These are phyloP conservation scores for Leccinum fibrillosum DNA, from an alignment of 768 basidiomycete genomes.

Conservation along the genomic window DNA sequence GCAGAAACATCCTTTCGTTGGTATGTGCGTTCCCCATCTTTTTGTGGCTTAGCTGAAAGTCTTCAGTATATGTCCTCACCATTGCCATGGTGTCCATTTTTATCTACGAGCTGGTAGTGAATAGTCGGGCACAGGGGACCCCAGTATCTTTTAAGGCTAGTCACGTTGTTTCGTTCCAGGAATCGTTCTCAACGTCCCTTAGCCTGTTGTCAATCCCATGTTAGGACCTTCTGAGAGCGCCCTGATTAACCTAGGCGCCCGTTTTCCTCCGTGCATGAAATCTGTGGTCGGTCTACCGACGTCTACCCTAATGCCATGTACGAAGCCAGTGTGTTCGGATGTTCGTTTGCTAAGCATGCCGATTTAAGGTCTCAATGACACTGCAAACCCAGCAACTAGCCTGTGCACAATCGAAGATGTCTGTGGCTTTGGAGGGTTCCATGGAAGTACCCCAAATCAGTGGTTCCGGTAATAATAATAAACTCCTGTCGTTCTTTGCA, in stretches of 20 bases:
- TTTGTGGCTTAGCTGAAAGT: slow-evolving; percentile 1
- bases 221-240: slow-evolving; percentile 84
- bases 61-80: slow-evolving; percentile 60
- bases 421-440: slow-evolving; percentile 84
- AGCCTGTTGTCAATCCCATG: slow-evolving; percentile 87
- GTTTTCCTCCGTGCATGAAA: slow-evolving; percentile 94
- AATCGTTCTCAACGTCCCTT: slow-evolving; percentile 9
- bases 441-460: slow-evolving; percentile 46
- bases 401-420: slow-evolving; percentile 77
- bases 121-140: slow-evolving; percentile 71
- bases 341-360: slow-evolving; percentile 3
- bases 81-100: slow-evolving; percentile 68
- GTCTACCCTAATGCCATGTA: slow-evolving; percentile 58
- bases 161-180: neutral
- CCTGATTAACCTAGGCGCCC: slow-evolving; percentile 84
- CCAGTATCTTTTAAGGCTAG: slow-evolving; percentile 82
- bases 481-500: slow-evolving; percentile 39
- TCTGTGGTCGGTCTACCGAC: slow-evolving; percentile 52
- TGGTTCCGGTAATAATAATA: slow-evolving; percentile 44
- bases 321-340: slow-evolving; percentile 20
- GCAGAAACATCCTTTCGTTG: slow-evolving; percentile 75
- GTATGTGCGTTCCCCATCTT: slow-evolving; percentile 38
- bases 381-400: slow-evolving; percentile 67
- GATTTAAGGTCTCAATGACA: slow-evolving; percentile 71
- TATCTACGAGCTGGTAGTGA: slow-evolving; percentile 82